Conservation (phyloP, 805 yeast species). For the Candida lessepsii region DNA sequence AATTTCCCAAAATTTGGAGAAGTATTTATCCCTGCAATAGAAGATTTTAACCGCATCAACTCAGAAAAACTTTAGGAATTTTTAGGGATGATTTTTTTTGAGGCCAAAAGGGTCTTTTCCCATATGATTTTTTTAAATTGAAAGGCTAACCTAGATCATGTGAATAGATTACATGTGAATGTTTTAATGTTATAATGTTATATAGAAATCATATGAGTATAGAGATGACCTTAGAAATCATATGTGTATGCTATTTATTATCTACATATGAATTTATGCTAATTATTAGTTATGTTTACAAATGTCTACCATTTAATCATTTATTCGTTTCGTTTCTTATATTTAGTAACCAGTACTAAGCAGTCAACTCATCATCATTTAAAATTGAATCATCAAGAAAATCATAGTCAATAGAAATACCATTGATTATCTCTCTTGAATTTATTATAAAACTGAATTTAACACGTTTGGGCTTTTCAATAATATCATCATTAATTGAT, state of each 20-base stretch:
- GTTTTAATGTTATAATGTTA: too few relatives aligned
- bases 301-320: not conserved
- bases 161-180: not conserved
- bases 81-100: not conserved
- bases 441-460: conserved; percentile 43
- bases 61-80: not conserved
- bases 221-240: too few relatives aligned
- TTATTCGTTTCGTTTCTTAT: not conserved
- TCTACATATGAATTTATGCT: conserved; percentile 2
- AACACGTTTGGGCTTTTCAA: conserved; percentile 26
- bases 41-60: conserved; percentile 1
- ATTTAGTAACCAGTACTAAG: not conserved
- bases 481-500: not conserved
- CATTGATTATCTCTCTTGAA: conserved; percentile 46
- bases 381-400: conserved; percentile 32
- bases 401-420: conserved; percentile 43
- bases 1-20: conserved; percentile 4
- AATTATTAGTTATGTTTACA: conserved; percentile 2
- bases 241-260: conserved; percentile 2
- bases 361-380: not conserved
- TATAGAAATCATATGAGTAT: too few relatives aligned
- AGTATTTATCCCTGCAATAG: conserved; percentile 3
- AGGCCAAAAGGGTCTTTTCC: not conserved
- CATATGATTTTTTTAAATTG: not conserved
- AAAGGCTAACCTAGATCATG: not conserved